These are phyloP conservation scores for Aspergillaceae sp. DNA, from an alignment of 2,329 filamentous ascomycete species.

Conservation along the genomic window DNA sequence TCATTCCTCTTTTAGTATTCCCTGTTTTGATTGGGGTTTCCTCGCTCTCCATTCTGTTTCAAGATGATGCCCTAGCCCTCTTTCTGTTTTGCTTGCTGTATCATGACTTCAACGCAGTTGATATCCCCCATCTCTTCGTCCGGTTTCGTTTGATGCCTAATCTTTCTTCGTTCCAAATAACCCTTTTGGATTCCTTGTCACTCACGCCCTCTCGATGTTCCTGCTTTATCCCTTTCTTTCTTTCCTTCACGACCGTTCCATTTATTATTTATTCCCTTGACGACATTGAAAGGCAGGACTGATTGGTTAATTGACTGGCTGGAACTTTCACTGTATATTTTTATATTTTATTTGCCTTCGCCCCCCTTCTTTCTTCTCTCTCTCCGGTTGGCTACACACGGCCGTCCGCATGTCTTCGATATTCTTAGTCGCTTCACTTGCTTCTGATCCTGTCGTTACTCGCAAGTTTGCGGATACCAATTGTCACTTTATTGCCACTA, in stretches of 20 bases:
- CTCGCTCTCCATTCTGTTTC: conserved; percentile 1
- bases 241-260: conserved; percentile 4
- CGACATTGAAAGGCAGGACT: background rate
- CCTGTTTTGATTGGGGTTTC: too few relatives aligned
- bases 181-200: too few relatives aligned
- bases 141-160: conserved; percentile 13
- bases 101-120: conserved; percentile 18
- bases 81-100: conserved; percentile 6
- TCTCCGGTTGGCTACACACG: too few relatives aligned
- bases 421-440: too few relatives aligned
- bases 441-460: too few relatives aligned
- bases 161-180: conserved; percentile 4
- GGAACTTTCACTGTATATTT: conserved; percentile 2
- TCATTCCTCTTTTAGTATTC: background rate
- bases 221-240: conserved; percentile 1
- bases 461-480: too few relatives aligned
- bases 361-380: too few relatives aligned
- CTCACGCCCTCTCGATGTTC: too few relatives aligned
- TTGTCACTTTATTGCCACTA: too few relatives aligned
- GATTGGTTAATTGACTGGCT: background rate
- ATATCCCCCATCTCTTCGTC: conserved; percentile 10
- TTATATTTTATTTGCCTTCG: too few relatives aligned
- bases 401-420: too few relatives aligned
- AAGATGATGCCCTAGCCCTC: conserved; percentile 9
- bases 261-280: background rate